phyloP scores from a whole-genome alignment of 2,329 filamentous ascomycete genomes.

The Fusarium armeniacum region DNA sequence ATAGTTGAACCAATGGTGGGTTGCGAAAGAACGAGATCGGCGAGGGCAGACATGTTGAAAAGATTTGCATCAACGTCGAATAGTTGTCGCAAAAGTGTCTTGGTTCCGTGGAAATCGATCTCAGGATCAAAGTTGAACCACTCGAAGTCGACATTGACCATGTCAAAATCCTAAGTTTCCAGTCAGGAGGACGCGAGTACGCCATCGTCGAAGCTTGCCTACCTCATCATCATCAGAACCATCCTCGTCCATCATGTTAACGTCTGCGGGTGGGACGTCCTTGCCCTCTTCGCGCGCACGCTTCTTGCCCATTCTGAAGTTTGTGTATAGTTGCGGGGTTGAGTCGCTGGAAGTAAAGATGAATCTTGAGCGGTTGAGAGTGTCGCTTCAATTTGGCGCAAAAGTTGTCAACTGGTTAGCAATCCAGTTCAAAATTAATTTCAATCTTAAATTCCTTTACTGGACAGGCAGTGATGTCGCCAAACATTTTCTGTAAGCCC shows the following conservation, averaged over 20 bases:
- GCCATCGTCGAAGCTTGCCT: slow-evolving; percentile 38
- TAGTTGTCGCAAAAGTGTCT: slow-evolving; percentile 89
- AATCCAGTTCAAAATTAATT: slow-evolving; percentile 10
- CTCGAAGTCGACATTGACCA: slow-evolving; percentile 96
- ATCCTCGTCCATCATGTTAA: slow-evolving; percentile 66
- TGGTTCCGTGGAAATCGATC: slow-evolving; percentile 95
- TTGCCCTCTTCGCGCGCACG: slow-evolving; percentile 63
- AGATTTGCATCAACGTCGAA: slow-evolving; percentile 89
- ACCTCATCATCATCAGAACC: slow-evolving; percentile 70
- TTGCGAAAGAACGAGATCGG: slow-evolving; percentile 89
- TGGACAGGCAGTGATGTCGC: slow-evolving; percentile 27
- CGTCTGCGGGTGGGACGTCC: slow-evolving; percentile 57
- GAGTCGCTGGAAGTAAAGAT: background rate
- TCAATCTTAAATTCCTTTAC: slow-evolving; percentile 32
- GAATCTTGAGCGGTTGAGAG: background rate
- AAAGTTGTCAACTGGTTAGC: slow-evolving; percentile 7
- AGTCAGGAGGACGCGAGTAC: slow-evolving; percentile 31
- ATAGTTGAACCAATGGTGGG: slow-evolving; percentile 92
- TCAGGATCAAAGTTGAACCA: slow-evolving; percentile 96
- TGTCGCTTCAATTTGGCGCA: background rate
- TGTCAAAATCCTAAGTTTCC: slow-evolving; percentile 82
- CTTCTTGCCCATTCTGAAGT: slow-evolving; percentile 64
- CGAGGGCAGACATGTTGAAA: slow-evolving; percentile 88
- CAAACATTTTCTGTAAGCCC: slow-evolving; percentile 58
- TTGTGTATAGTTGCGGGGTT: background rate